A percentile compares a stretch with the other conserved stretches of the same genome.
These are phyloP conservation scores for Pythium monospermum DNA, from an alignment of 352 stramenopile genomes.

Conservation along the genomic window DNA sequence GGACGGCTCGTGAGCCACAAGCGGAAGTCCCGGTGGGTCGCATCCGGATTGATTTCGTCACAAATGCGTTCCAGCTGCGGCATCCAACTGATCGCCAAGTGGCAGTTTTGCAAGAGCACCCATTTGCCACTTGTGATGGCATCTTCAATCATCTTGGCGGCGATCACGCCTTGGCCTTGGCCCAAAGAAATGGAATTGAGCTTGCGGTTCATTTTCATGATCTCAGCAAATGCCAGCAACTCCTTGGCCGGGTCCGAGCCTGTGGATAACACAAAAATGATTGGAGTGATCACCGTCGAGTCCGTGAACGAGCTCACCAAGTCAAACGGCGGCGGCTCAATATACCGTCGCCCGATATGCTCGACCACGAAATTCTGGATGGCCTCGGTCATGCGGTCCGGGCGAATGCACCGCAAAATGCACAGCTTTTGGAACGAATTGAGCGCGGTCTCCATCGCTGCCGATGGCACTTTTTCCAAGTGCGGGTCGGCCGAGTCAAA, in stretches of 20 bases:
- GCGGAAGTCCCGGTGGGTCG: constrained; percentile 90
- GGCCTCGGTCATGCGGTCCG: constrained; percentile 58
- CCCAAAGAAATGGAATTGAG: constrained; percentile 88
- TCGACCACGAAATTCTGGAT: constrained; percentile 83
- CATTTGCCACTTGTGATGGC: constrained; percentile 86
- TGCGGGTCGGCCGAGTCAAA: constrained; percentile 46
- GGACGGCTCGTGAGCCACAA: constrained; percentile 87
- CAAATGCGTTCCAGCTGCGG: constrained; percentile 89
- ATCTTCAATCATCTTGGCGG: constrained; percentile 86
- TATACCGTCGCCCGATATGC: constrained; percentile 73
- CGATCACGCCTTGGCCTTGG: constrained; percentile 85
- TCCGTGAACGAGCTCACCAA: constrained; percentile 82
- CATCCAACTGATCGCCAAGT: constrained; percentile 92
- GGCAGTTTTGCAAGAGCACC: constrained; percentile 91
- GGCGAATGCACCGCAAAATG: constrained; percentile 48
- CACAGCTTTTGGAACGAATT: constrained; percentile 51
- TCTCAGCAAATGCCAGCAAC: constrained; percentile 80
- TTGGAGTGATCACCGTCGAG: constrained; percentile 78
- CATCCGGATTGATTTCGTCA: constrained; percentile 81
- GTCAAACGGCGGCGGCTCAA: constrained; percentile 80
- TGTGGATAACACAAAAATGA: constrained; percentile 90
- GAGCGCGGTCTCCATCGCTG: constrained; percentile 26
- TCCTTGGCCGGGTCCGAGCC: constrained; percentile 88
- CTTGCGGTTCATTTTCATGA: constrained; percentile 79
- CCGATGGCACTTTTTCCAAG: constrained; percentile 30